Evolutionary conservation across 2,329 filamentous ascomycete species (phyloP).

Genomic region (Graphilbum fragrans): DNA sequence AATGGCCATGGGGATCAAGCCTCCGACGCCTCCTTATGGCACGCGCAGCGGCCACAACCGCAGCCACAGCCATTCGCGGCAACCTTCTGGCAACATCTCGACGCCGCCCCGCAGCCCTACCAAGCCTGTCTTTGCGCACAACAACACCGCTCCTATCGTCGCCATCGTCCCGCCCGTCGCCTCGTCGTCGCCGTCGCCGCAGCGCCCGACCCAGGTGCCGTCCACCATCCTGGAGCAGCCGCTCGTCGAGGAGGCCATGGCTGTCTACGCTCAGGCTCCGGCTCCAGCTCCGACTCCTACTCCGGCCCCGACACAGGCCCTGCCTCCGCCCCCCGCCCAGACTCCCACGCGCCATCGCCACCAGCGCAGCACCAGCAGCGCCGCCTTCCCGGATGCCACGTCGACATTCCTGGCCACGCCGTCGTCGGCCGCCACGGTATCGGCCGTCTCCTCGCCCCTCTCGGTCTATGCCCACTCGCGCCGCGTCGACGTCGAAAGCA

Average conservation of each 20-base stretch:
- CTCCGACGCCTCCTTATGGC: conserved; percentile 13
- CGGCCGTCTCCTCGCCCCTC: conserved; percentile 3
- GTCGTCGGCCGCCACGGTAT: too few relatives aligned
- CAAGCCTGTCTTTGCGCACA: conserved; percentile 18
- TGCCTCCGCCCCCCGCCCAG: too few relatives aligned
- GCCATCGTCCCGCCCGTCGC: conserved; percentile 3
- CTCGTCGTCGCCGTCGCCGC: conserved; percentile 31
- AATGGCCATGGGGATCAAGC: conserved; percentile 26
- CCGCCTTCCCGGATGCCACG: conserved; percentile 5
- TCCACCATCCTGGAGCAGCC: conserved; percentile 43
- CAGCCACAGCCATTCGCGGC: conserved; percentile 5
- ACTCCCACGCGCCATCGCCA: conserved; percentile 9
- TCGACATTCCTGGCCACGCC: too few relatives aligned
- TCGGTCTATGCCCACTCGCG: background rate
- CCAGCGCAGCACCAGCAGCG: background rate
- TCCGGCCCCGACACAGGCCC: too few relatives aligned
- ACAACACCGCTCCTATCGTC: conserved; percentile 16
- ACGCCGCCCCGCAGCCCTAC: conserved; percentile 49
- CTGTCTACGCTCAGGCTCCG: too few relatives aligned
- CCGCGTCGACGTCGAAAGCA: conserved; percentile 45
- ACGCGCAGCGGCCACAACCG: background rate
- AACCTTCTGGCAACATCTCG: conserved; percentile 27
- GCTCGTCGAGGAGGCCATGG: conserved; percentile 29
- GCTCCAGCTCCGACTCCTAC: too few relatives aligned
- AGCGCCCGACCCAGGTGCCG: conserved; percentile 35